phyloP scores from a whole-genome alignment of 305 asterid species.

The Solanum hybrid region DNA sequence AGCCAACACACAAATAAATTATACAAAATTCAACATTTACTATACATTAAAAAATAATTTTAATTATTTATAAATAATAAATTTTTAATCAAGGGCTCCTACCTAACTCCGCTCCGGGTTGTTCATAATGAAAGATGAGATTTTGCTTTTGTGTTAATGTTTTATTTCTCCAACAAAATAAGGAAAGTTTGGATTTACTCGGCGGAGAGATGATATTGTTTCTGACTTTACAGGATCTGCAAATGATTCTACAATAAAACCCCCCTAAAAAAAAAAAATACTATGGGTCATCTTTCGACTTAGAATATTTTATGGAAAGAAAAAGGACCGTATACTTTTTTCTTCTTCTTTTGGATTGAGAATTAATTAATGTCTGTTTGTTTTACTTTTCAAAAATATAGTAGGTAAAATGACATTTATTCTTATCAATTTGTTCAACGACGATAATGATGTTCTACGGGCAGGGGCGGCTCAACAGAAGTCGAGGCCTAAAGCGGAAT shows the following conservation, averaged over 20 bases:
- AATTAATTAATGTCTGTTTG: neutral
- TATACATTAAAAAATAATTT: neutral
- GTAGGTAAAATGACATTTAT: neutral
- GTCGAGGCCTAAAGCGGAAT: too few relatives aligned
- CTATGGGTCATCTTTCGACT: neutral
- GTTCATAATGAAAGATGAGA: neutral
- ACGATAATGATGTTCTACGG: neutral
- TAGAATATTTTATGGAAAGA: neutral
- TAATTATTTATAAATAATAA: neutral
- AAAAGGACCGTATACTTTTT: neutral
- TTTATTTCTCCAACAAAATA: neutral
- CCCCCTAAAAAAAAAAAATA: neutral
- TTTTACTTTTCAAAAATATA: neutral
- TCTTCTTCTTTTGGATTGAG: neutral
- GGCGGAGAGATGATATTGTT: neutral
- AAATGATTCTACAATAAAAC: neutral
- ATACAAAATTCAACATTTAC: rapidly evolving
- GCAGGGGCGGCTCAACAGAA: too few relatives aligned
- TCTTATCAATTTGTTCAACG: neutral
- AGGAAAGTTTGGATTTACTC: neutral
- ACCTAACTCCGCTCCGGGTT: too few relatives aligned
- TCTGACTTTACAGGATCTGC: neutral
- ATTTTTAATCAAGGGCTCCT: neutral
- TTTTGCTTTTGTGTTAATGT: neutral
- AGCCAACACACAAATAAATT: neutral